Base-by-base conservation (phyloP, 768 basidiomycete genomes). In the Ramaria sp. region DNA sequence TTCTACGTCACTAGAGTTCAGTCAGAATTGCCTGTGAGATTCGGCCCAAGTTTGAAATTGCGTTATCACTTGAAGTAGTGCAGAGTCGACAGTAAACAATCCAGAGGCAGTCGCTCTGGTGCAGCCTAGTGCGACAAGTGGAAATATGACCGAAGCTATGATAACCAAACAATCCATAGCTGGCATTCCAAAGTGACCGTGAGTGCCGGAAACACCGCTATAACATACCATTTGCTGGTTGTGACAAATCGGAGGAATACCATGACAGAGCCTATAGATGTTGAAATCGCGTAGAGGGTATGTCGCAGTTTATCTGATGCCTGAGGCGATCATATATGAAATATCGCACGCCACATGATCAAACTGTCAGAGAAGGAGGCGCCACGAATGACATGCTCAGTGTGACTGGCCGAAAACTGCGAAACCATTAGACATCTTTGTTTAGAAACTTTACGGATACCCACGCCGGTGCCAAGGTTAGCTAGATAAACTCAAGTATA, bases 241-340 rank as follows among this genome's bases (percentile, higher is more conserved):
- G 41, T 19, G 41, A 15, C 41, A 43, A 43, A n/a, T 43, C 42
- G 10, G 42, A 43, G 10, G 42, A 27, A 27, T 27, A 27, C 27
- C 27, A 27, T n/a, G n/a, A n/a, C n/a, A n/a, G n/a, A 27, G 27
- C 5, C 27, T 27, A 27, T 27, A 27, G 5, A 27, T 27, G 27
- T 27, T 27, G 27, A 27, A 27, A 43, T 12, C 20, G 42, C 42
- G 5, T 43, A 22, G n/a, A 22, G 42, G 41, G 7, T 42, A 43
- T 43, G 42, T 43, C 20, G n/a, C 7, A 41, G 41, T 42, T 17
- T 9, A 22, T 17, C n/a, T n/a, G 17, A 43, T 43, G n/a, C 42
- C 48, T 30, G n/a, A n/a, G n/a, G n/a, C 48, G 48, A 49, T 49
- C 48, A 20, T 30, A 49, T 49, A 49, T 49, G 48, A 49, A 49